phyloP scores from a whole-genome alignment of 352 stramenopile species.

The Phytophthora podocarpi region DNA sequence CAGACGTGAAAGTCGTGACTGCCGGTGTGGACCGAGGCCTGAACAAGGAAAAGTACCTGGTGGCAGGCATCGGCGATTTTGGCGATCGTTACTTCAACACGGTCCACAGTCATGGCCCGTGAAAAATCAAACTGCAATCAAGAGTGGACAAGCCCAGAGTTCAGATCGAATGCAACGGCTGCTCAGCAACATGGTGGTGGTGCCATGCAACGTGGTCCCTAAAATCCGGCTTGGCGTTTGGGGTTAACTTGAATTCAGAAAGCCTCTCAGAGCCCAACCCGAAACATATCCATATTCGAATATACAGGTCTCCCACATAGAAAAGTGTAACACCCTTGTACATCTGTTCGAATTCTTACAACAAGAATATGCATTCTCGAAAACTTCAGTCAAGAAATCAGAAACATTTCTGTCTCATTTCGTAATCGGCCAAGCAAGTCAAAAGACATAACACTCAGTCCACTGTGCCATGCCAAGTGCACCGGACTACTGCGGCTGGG shows the following conservation, averaged over 20 bases:
- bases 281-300: constrained; percentile 11
- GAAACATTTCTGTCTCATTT: constrained; percentile 16
- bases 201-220: no score
- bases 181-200: not conserved
- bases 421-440: not conserved
- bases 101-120: constrained; percentile 21
- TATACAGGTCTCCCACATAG: not conserved
- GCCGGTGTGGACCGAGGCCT: constrained; percentile 81
- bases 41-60: constrained; percentile 95
- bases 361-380: not conserved
- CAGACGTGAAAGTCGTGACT: constrained; percentile 81
- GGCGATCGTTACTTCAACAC: constrained; percentile 92
- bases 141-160: no score
- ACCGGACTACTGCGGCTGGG: constrained; percentile 61
- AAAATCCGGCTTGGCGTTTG: constrained; percentile 6
- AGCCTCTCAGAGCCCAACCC: not conserved
- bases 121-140: no score
- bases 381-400: constrained; percentile 19
- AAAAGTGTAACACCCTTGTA: not conserved
- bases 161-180: not conserved
- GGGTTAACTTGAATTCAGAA: constrained; percentile 8
- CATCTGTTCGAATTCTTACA: not conserved
- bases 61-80: constrained; percentile 96
- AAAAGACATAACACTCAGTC: not conserved
- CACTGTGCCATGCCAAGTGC: constrained; percentile 9